Base-by-base conservation (phyloP, 2,329 filamentous ascomycete species). In the Lasiodiplodia citricola region DNA sequence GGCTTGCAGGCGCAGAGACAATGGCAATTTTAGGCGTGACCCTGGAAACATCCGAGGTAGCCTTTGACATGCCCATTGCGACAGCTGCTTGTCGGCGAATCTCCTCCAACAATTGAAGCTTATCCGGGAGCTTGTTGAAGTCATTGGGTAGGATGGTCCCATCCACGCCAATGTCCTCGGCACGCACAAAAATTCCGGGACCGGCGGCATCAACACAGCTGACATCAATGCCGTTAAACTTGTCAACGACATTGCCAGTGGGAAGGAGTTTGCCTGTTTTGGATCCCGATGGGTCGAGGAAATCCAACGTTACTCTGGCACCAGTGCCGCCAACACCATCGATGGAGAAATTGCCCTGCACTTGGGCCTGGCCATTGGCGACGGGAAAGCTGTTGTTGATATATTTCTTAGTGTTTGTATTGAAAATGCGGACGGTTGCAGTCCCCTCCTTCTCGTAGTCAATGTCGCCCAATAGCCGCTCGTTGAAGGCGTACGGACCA, bases 391-490 rank as follows among this genome's bases (percentile, higher is more conserved):
- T 85, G 1, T 87, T 84, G 52, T 85, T 78, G 68, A 92, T 87
- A 31, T 89, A 76, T 74, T 92, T 92, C 21, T 80, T 80, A 0
- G 91, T 93, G 72, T 93, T 93, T 1, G 90, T 92, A 75, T 94
- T 93, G 73, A 86, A 83, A 47, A 93, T 87, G 67, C 86, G 82
- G 14, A 93, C 85, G 0, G 81, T 86, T 1, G 82, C 80, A 68
- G 78, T 76, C 11, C 74, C 74, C 23, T 77, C 75, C 71, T 73
- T 70, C 0, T 58, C 66, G 57, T 74, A 80, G 66, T 67, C 73
- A 70, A 16, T 70, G 44, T 64, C n/a, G 14, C 60, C 47, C n/a
- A 64, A 10, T 18, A 64, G 16, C n/a, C 60, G 60, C 28, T 51
- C 60, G 31, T 64, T 64, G 44, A 64, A 64, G 2, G 88, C 88